Conservation (phyloP, 2,329 filamentous ascomycete species). For the Geoglossum cookeanum region DNA sequence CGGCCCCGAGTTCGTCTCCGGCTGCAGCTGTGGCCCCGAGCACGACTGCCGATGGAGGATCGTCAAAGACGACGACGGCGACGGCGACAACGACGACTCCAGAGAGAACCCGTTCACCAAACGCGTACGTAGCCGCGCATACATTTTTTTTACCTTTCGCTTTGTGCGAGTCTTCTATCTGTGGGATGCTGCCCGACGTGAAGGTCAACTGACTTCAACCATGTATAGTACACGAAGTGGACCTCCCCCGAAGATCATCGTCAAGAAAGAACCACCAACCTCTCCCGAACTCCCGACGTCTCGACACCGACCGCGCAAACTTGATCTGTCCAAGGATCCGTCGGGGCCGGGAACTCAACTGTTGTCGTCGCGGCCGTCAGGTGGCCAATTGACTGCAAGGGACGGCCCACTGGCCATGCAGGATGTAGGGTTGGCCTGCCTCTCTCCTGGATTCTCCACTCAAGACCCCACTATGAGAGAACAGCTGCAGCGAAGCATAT, state of each 20-base stretch:
- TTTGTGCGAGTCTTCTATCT: not conserved
- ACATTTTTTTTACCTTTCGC: not conserved
- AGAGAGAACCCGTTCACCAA: conserved; percentile 19
- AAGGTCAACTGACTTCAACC: not conserved
- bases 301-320: conserved; percentile 24
- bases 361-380: conserved; percentile 46
- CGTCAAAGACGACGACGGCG: conserved; percentile 13
- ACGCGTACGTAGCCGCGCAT: conserved; percentile 9
- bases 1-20: conserved; percentile 11
- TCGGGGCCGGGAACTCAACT: conserved; percentile 22
- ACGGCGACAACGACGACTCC: conserved; percentile 10
- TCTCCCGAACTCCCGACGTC: conserved; percentile 57
- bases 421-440: conserved; percentile 80
- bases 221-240: conserved; percentile 13
- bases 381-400: conserved; percentile 50
- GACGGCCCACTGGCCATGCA: conserved; percentile 62
- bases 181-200: not conserved
- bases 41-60: conserved; percentile 19
- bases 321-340: conserved; percentile 25
- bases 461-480: conserved; percentile 94
- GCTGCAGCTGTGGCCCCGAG: conserved; percentile 19
- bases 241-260: conserved; percentile 57
- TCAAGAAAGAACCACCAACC: conserved; percentile 80
- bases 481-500: conserved; percentile 83
- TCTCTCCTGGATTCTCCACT: conserved; percentile 90